Percentiles rank a stretch among this genome's conserved stretches.
phyloP scores from a whole-genome alignment of 257 asterid genomes.

The Solanum etuberosum region DNA sequence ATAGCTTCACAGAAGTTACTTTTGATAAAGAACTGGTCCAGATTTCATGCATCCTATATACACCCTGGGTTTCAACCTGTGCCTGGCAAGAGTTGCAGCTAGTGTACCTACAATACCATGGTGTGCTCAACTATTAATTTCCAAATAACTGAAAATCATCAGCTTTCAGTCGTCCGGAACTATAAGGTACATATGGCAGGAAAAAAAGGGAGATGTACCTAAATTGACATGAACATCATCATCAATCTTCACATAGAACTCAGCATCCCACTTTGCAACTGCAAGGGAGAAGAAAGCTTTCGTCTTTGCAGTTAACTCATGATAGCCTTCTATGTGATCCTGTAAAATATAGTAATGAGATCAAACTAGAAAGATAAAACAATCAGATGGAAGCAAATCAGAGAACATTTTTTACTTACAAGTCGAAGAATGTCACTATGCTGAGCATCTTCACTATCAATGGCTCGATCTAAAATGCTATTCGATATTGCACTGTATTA shows the following conservation, averaged over 20 bases:
- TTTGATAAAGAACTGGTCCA: slow-evolving; percentile 48
- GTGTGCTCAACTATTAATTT: not conserved
- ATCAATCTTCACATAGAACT: slow-evolving; percentile 63
- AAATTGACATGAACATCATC: slow-evolving; percentile 84
- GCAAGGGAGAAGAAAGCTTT: slow-evolving; percentile 66
- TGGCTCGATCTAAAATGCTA: slow-evolving; percentile 69
- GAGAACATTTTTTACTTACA: slow-evolving; percentile 16
- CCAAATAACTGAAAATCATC: not conserved
- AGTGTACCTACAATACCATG: slow-evolving; percentile 30
- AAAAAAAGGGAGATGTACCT: slow-evolving; percentile 18
- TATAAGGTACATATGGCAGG: not conserved
- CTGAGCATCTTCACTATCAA: slow-evolving; percentile 52
- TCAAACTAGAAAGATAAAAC: not conserved
- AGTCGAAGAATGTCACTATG: slow-evolving; percentile 63
- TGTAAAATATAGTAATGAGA: slow-evolving; percentile 1
- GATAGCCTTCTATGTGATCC: slow-evolving; percentile 82
- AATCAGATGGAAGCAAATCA: not conserved
- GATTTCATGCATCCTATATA: slow-evolving; percentile 63
- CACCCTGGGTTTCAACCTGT: slow-evolving; percentile 39
- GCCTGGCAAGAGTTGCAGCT: slow-evolving; percentile 48
- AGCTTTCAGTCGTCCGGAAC: not conserved
- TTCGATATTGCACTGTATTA: slow-evolving; percentile 48
- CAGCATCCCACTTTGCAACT: slow-evolving; percentile 70
- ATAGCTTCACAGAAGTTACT: slow-evolving; percentile 15
- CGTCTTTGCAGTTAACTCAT: slow-evolving; percentile 71